Percentiles rank a stretch among this genome's conserved stretches.
phyloP scores from a whole-genome alignment of 2,329 filamentous ascomycete species.

The Colletotrichum orbiculare region DNA sequence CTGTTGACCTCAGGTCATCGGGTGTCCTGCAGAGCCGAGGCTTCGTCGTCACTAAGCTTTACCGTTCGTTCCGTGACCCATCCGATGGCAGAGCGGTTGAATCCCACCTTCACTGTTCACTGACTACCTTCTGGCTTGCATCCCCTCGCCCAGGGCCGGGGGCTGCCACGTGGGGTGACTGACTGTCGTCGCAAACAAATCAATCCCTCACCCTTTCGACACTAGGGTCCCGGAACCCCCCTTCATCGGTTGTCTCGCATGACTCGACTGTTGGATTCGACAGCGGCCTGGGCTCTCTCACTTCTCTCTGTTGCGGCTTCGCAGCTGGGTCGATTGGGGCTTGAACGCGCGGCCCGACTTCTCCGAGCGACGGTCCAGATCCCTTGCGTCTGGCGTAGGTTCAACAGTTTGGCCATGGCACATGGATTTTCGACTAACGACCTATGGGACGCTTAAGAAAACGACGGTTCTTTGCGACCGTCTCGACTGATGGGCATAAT shows the following conservation, averaged over 20 bases:
- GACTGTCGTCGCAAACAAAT: not conserved
- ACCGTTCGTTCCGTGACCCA: not conserved
- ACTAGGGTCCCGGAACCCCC: slow-evolving; percentile 1
- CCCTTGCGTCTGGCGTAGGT: too few relatives aligned
- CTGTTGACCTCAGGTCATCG: too few relatives aligned
- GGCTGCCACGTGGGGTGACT: slow-evolving; percentile 24
- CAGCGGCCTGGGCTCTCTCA: not conserved
- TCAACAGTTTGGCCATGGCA: too few relatives aligned
- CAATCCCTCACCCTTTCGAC: not conserved
- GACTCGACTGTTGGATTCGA: slow-evolving; percentile 3
- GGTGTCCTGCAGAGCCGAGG: too few relatives aligned
- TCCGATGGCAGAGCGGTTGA: not conserved
- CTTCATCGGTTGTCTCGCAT: slow-evolving; percentile 7
- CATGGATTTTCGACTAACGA: too few relatives aligned
- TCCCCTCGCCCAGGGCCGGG: not conserved
- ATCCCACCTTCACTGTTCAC: not conserved
- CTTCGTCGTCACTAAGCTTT: too few relatives aligned
- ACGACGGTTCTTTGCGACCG: not conserved
- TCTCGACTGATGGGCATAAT: slow-evolving; percentile 9
- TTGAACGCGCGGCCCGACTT: not conserved
- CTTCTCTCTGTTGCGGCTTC: not conserved
- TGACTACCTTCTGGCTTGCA: not conserved
- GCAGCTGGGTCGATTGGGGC: slow-evolving; percentile 5
- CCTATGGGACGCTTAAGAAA: too few relatives aligned
- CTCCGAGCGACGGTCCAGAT: too few relatives aligned